phyloP scores from a whole-genome alignment of 2,329 filamentous ascomycete genomes.

The Botrytis fragariae region DNA sequence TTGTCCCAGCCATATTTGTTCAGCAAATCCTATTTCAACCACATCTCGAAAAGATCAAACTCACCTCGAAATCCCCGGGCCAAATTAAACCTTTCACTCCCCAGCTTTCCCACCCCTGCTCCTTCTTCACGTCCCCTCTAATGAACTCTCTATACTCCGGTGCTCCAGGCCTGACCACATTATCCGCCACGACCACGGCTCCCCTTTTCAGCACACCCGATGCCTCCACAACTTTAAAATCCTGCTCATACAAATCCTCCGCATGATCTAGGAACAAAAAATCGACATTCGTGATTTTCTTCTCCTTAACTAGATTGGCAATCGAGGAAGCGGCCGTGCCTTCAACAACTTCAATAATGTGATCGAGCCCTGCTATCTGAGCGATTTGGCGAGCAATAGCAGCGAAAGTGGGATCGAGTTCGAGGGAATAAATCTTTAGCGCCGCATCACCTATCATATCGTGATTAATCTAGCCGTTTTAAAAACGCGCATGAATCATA shows the following conservation, averaged over 20 bases:
- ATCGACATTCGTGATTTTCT: conserved; percentile 57
- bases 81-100: conserved; percentile 22
- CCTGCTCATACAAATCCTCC: conserved; percentile 69
- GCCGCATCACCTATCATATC: conserved; percentile 52
- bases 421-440: conserved; percentile 55
- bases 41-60: background rate
- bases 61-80: conserved; percentile 23
- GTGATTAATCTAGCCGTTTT: background rate
- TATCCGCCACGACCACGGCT: conserved; percentile 63
- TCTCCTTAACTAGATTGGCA: conserved; percentile 53
- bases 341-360: conserved; percentile 66
- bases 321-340: conserved; percentile 64
- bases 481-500: background rate
- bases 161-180: conserved; percentile 68
- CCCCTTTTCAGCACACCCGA: conserved; percentile 60
- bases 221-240: conserved; percentile 72
- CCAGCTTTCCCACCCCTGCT: conserved; percentile 28
- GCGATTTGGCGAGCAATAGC: conserved; percentile 65
- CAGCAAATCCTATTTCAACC: too few relatives aligned
- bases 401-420: conserved; percentile 69
- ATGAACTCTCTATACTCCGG: conserved; percentile 69
- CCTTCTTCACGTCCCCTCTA: conserved; percentile 44
- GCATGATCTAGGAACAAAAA: conserved; percentile 77
- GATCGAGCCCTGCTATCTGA: conserved; percentile 66
- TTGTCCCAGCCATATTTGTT: background rate